Evolutionary conservation across 352 stramenopile species (phyloP).

Genomic region (Vaucheria bursata): DNA sequence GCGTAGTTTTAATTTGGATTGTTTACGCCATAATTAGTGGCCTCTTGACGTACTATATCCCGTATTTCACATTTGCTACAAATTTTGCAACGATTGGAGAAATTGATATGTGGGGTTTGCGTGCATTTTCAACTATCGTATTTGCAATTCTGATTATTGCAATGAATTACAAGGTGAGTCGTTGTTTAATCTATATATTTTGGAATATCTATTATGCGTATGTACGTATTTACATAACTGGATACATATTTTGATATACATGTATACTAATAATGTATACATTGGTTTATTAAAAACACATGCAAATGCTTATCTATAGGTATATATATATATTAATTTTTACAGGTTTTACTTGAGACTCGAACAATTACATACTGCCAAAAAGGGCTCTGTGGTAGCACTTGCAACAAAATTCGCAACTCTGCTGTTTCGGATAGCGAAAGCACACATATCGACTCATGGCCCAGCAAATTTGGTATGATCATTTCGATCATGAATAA

Average conservation of each 20-base stretch:
- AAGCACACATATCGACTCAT: background rate
- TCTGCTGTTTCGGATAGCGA: background rate
- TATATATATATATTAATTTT: background rate
- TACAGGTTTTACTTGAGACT: constrained; percentile 11
- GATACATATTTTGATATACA: background rate
- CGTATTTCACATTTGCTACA: constrained; percentile 1
- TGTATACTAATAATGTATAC: background rate
- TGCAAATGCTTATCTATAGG: background rate
- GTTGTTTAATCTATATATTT: too few relatives aligned
- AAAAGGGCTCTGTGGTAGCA: background rate
- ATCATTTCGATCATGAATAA: background rate
- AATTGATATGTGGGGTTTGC: background rate
- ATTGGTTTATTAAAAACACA: background rate
- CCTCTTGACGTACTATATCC: constrained; percentile 20
- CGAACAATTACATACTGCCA: constrained; percentile 7
- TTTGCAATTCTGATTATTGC: constrained; percentile 14
- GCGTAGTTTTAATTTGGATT: constrained; percentile 16
- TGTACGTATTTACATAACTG: too few relatives aligned
- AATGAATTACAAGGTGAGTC: constrained; percentile 19
- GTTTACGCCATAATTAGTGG: constrained; percentile 16
- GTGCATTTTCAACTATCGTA: constrained; percentile 11
- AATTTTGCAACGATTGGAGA: background rate
- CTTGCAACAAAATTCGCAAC: background rate
- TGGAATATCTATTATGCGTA: too few relatives aligned
- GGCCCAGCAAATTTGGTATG: background rate